Evolutionary conservation across 305 asterid genomes (phyloP), one percentile per base, ranked within the genome.

Genomic region (Solanum hybrid): DNA sequence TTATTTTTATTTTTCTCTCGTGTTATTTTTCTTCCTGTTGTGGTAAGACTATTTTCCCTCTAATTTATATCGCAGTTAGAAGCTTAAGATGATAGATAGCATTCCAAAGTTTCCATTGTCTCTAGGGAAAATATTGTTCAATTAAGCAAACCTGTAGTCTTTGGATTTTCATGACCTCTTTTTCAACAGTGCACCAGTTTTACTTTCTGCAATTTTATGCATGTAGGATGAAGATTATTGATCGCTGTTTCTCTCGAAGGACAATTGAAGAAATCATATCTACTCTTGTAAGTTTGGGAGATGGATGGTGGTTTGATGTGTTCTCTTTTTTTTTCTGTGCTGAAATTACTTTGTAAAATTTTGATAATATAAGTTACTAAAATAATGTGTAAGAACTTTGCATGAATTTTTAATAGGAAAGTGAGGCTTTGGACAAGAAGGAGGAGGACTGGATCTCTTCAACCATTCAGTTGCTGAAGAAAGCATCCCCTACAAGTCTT

Each of bases 201-300:
- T 41, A 41, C 57, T 41, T 1, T 41, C 57, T 41, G 57, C 31
- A 78, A 86, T 61, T 73, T 27, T 73, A 68, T 86, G 88, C 80
- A 31, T 90, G 90, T 93, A 95, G 97, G 95, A 89, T 93, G 94
- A 89, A 90, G 38, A 83, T 41, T 41, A 41, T 41, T 1, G 1
- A 41, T 41, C 57, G 17, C 2, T 41, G 57, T 41, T 41, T 41
- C 57, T 41, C 57, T 41, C 57, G 2, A 41, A 41, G 57, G 57
- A 41, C 57, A 3, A 41, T 41, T 41, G 96, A 95, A 92, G 96
- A 94, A 89, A 95, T 95, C 87, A 91, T 95, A 61, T 89, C 86
- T 39, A 91, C 94, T 87, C 95, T 95, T 77, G 97, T 95, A 93
- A 92, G 97, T 24, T 31, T 79, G 51, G 84, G 20, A 41, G 51